Evolutionary conservation across 108 stramenopile species (phyloP), one percentile per base, ranked within the genome.

Genomic region (Cyclotella baltica): DNA sequence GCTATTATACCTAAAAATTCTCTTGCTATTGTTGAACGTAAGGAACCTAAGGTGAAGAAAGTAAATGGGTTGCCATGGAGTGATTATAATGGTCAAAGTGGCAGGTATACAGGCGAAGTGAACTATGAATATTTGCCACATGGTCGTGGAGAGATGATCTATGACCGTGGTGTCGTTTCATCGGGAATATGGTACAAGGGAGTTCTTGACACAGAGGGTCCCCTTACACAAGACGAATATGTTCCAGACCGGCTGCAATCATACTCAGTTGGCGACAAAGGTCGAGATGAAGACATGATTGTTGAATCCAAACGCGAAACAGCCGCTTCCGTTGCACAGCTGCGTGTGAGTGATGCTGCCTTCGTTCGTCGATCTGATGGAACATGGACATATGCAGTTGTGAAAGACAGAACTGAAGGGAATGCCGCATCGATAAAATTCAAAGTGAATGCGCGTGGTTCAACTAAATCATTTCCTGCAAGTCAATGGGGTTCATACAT

Each of bases 41-140:
- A 67, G 52, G 37, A 46, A 31, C 67, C 62, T 28, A 68, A 47
- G 8, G 28, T 8, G n/a, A 81, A 81, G 61, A 62, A 63, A 74
- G 80, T 81, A 10, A 81, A 81, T 70, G 80, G 80, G 3, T 37
- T 81, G 47, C 80, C 80, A 20, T 81, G 80, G 80, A 81, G 72
- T 67, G 80, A 81, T 64, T 81, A 81, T 40, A 81, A 81, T 43
- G 80, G 80, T 20, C 67, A 70, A 62, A 74, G 73, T 33, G 80
- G 80, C 22, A 67, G 80, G 25, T 81, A 81, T 43, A 81, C 80
- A 33, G 80, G 80, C 10, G 73, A 73, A 62, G 73, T 81, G 11
- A 81, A 81, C 37, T 73, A 74, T 29, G 43, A 81, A 34, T 81
- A 70, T 62, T 34, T 74, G 15, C 80, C 80, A 0, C 72, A 81